A percentile compares a stretch with the other conserved stretches of the same genome.
phyloP scores from a whole-genome alignment of 352 stramenopile species.

The Phytopythium sindhum region DNA sequence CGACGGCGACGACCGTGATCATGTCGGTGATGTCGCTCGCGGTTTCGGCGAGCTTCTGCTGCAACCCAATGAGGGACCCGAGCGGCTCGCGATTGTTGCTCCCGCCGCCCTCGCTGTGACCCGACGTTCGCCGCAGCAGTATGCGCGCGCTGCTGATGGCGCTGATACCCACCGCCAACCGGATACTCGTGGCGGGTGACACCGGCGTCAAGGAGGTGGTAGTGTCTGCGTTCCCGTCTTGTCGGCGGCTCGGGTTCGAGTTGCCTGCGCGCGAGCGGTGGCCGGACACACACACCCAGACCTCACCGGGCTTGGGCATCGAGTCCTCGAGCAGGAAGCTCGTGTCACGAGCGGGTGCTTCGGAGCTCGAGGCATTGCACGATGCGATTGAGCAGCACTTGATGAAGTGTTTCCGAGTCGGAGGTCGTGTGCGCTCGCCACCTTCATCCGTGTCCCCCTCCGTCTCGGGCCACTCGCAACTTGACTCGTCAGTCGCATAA shows the following conservation, averaged over 20 bases:
- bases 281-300: constrained; percentile 65
- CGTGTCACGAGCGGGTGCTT: constrained; percentile 26
- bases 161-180: neutral
- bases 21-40: constrained; percentile 55
- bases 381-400: constrained; percentile 51
- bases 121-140: constrained; percentile 1
- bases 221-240: constrained; percentile 11
- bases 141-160: constrained; percentile 8
- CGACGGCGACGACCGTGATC: constrained; percentile 75
- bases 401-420: constrained; percentile 38
- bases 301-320: constrained; percentile 73
- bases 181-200: neutral
- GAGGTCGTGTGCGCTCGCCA: constrained; percentile 9
- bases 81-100: constrained; percentile 27
- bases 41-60: constrained; percentile 43
- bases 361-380: constrained; percentile 34
- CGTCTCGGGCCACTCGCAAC: constrained; percentile 35
- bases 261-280: constrained; percentile 39
- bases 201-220: neutral
- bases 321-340: constrained; percentile 69
- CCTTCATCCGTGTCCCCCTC: constrained; percentile 15
- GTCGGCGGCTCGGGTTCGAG: constrained; percentile 28
- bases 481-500: constrained; percentile 39
- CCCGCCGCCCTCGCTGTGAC: constrained; percentile 3
- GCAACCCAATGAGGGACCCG: constrained; percentile 29